phyloP scores from a whole-genome alignment of 768 basidiomycete species.

The Suillus sp. region DNA sequence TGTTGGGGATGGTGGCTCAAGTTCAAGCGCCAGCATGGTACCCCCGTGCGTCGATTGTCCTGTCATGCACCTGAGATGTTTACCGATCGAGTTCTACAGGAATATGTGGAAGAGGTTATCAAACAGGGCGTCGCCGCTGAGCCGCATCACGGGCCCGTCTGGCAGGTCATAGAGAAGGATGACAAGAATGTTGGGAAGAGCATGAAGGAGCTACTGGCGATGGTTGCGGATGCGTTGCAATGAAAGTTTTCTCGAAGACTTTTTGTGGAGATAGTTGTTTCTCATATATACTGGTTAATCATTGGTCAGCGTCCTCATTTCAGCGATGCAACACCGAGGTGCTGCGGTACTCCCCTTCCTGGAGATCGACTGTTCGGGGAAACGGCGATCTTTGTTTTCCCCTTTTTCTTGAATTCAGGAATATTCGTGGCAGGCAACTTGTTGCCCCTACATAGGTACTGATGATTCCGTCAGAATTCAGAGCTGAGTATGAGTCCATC shows the following conservation, averaged over 20 bases:
- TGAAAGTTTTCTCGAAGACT: conserved; percentile 12
- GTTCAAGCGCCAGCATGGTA: conserved; percentile 93
- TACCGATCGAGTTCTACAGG: conserved; percentile 38
- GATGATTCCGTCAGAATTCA: too few relatives aligned
- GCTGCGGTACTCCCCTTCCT: too few relatives aligned
- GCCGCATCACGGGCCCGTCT: conserved; percentile 81
- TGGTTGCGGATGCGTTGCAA: conserved; percentile 54
- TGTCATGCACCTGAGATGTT: conserved; percentile 4
- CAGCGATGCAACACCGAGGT: too few relatives aligned
- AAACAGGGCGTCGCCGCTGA: conserved; percentile 72
- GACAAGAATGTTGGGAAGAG: conserved; percentile 68
- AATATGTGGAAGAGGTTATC: conserved; percentile 70
- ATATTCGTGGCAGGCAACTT: too few relatives aligned
- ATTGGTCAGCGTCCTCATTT: too few relatives aligned
- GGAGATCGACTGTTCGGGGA: too few relatives aligned
- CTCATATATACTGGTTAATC: too few relatives aligned
- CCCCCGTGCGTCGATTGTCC: conserved; percentile 49
- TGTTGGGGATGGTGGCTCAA: conserved; percentile 97
- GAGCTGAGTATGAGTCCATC: too few relatives aligned
- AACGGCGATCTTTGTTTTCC: too few relatives aligned
- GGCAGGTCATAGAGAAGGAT: conserved; percentile 88
- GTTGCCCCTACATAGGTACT: too few relatives aligned
- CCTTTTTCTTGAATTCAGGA: too few relatives aligned
- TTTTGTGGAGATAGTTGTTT: not conserved
- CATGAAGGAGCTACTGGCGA: conserved; percentile 65